Evolutionary conservation across 2,329 filamentous ascomycete species (phyloP).

Genomic region (Alternaria angustiovoidea): DNA sequence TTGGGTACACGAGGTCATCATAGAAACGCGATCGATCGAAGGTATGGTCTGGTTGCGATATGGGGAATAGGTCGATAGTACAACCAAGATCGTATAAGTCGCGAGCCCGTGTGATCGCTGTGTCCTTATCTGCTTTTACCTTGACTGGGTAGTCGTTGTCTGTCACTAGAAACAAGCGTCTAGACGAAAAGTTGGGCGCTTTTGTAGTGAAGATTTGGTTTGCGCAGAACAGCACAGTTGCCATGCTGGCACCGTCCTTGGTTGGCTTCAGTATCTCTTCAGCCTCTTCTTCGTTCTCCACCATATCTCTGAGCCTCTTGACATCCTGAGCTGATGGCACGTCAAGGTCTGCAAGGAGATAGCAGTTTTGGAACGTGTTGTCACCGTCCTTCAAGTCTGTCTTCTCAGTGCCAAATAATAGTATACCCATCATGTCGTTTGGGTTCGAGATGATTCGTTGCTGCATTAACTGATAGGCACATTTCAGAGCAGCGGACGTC

Average conservation of each 20-base stretch:
- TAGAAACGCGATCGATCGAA: slow-evolving; percentile 92
- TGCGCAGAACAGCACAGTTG: slow-evolving; percentile 90
- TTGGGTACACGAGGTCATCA: slow-evolving; percentile 91
- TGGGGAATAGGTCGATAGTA: slow-evolving; percentile 90
- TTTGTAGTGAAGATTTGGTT: slow-evolving; percentile 97
- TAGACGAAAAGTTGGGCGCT: slow-evolving; percentile 90
- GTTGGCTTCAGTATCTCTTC: slow-evolving; percentile 74
- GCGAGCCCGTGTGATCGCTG: slow-evolving; percentile 86
- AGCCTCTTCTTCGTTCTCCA: slow-evolving; percentile 78
- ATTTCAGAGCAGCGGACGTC: slow-evolving; percentile 85
- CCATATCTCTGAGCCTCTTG: slow-evolving; percentile 76
- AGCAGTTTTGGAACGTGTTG: slow-evolving; percentile 85
- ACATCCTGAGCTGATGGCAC: slow-evolving; percentile 88
- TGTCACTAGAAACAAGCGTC: slow-evolving; percentile 93
- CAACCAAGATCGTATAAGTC: slow-evolving; percentile 95
- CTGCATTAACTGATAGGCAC: slow-evolving; percentile 94
- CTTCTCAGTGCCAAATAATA: slow-evolving; percentile 89
- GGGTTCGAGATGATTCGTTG: slow-evolving; percentile 97
- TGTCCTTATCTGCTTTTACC: slow-evolving; percentile 75
- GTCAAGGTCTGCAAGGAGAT: slow-evolving; percentile 87
- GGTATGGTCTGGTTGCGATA: slow-evolving; percentile 72
- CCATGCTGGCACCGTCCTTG: slow-evolving; percentile 76
- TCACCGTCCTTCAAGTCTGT: slow-evolving; percentile 61
- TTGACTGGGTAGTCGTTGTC: slow-evolving; percentile 84
- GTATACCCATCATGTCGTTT: slow-evolving; percentile 94